These are phyloP conservation scores for Kurtzmaniella cleridarum DNA, from an alignment of 805 yeast species.

Conservation along the genomic window DNA sequence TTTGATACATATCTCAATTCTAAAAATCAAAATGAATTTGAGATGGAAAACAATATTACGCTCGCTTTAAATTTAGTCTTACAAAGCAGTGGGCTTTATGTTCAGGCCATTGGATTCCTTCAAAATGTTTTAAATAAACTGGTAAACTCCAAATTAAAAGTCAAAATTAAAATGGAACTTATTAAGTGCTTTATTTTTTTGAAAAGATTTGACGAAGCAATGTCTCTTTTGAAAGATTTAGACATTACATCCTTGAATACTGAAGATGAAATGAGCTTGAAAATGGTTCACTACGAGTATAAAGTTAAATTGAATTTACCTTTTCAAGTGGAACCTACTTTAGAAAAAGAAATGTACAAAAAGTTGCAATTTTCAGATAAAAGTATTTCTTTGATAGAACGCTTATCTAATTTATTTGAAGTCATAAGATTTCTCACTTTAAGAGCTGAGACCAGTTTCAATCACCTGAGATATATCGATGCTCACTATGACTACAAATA, in stretches of 20 bases:
- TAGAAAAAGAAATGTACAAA: not conserved
- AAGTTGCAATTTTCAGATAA: slow-evolving; percentile 16
- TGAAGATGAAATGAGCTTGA: not conserved
- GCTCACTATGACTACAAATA: slow-evolving; percentile 40
- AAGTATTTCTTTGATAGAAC: slow-evolving; percentile 11
- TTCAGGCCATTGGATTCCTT: too few species aligned
- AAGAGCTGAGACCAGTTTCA: slow-evolving; percentile 17
- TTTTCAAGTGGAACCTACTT: slow-evolving; percentile 1
- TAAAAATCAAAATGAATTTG: slow-evolving; percentile 12
- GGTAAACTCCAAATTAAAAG: too few species aligned
- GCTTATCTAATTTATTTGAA: slow-evolving; percentile 21
- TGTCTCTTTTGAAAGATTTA: not conserved
- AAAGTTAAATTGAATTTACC: slow-evolving; percentile 4
- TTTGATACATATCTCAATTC: slow-evolving; percentile 11
- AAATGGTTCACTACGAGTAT: not conserved
- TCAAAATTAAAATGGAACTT: too few species aligned
- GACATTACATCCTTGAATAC: not conserved
- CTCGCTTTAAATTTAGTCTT: too few species aligned
- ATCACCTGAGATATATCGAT: slow-evolving; percentile 14
- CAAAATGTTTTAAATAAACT: too few species aligned
- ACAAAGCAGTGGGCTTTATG: too few species aligned
- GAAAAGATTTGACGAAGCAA: not conserved
- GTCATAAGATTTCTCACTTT: slow-evolving; percentile 33
- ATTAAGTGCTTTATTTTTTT: not conserved
- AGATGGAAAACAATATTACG: slow-evolving; percentile 11